Base-by-base conservation (phyloP, 192 early-diverging fungal genomes). In the Mortierella hygrophila region DNA sequence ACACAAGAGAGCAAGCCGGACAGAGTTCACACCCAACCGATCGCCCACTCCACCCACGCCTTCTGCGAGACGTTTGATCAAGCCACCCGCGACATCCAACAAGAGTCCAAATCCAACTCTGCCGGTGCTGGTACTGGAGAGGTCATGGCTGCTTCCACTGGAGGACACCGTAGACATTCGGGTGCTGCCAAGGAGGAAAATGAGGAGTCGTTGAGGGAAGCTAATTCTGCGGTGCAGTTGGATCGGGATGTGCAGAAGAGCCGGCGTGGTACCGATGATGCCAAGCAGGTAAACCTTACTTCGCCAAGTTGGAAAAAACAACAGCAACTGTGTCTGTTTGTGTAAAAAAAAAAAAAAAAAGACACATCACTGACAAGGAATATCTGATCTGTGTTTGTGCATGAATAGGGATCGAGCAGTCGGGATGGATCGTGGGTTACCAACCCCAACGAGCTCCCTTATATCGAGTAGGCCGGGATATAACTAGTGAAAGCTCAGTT, bases 21-120 rank as follows among this genome's bases (percentile, higher is more conserved):
- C 11, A 26, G 29, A 65, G 60, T 32, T 11, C 60, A 32, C 29
- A 2, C 60, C 11, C 60, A 32, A 9, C 3, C 11, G 71, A 21
- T 32, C 0, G 79, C 81, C 15, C 84, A 86, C 69, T 86, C 84
- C 7, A 86, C 84, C 10, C 84, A 81, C 37, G 65, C 84, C 13
- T 13, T 44, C 41, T 70, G 77, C 44, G 84, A 86, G 72, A 86
- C 84, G 65, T 86, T 86, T 81, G 84, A 86, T 42, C 84, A 86
- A 46, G 79, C 63, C 18, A 86, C 84, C 1, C 75, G 84, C 5
- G 84, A 86, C 40, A 37, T 70, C 2, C 78, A 68, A 23, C 71
- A 57, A 37, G n/a, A 74, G 23, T 40, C 70, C 4, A 70, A 7
- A 13, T 26, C 70, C 0, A 70, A 7, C n/a, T 68, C 70, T 37